phyloP scores from a whole-genome alignment of 768 basidiomycete genomes.

The Fistulinella prunicolor region DNA sequence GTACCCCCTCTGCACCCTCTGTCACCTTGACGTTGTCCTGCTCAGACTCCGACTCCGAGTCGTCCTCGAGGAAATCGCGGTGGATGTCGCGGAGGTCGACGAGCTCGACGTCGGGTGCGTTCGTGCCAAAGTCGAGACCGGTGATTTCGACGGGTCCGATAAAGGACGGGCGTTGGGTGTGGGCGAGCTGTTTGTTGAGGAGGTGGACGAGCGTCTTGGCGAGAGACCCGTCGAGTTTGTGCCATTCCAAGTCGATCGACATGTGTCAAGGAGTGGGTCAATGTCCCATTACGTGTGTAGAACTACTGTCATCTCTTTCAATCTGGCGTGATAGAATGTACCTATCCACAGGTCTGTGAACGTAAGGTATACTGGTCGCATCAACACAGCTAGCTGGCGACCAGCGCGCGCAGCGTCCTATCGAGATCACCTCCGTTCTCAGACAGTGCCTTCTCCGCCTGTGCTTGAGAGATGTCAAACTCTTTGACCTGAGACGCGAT shows the following conservation, averaged over 20 bases:
- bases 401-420: conserved; percentile 26
- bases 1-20: no score
- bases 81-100: conserved; percentile 93
- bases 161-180: conserved; percentile 80
- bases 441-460: conserved; percentile 30
- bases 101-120: conserved; percentile 81
- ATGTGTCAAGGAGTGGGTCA: no score
- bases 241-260: conserved; percentile 97
- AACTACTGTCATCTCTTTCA: no score
- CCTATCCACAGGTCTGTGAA: no score
- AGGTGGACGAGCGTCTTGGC: conserved; percentile 64
- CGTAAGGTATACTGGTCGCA: background rate
- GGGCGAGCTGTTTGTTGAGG: conserved; percentile 76
- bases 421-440: conserved; percentile 31
- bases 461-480: conserved; percentile 26
- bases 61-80: conserved; percentile 88
- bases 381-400: conserved; percentile 17
- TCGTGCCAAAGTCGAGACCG: conserved; percentile 83
- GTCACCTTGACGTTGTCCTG: conserved; percentile 45
- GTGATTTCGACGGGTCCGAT: conserved; percentile 90
- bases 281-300: no score
- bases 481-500: conserved; percentile 25
- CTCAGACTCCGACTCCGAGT: conserved; percentile 32
- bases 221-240: conserved; percentile 70
- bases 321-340: no score